These are phyloP conservation scores for Fusarium austroafricanum DNA, from an alignment of 2,329 filamentous ascomycete genomes.

Conservation along the genomic window DNA sequence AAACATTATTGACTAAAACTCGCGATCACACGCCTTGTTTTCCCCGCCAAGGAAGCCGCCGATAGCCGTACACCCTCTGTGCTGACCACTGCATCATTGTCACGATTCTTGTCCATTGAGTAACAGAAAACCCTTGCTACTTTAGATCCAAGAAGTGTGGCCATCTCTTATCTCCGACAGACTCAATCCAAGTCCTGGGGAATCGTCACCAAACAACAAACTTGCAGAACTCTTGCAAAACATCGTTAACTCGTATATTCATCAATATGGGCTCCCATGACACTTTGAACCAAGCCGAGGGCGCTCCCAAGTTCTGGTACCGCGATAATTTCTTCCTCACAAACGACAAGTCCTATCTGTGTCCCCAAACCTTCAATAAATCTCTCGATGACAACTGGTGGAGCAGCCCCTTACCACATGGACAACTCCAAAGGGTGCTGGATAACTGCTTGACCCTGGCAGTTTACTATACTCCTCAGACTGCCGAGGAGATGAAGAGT, in stretches of 20 bases:
- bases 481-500: constrained; percentile 55
- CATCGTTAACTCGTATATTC: constrained; percentile 22
- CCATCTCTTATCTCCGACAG: background rate
- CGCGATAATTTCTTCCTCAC: constrained; percentile 69
- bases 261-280: constrained; percentile 45
- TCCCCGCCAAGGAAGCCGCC: constrained; percentile 37
- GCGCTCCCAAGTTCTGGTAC: constrained; percentile 59
- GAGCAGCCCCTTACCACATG: constrained; percentile 63
- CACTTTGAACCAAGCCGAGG: constrained; percentile 47
- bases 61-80: constrained; percentile 39
- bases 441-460: constrained; percentile 70
- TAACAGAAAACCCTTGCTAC: constrained; percentile 2
- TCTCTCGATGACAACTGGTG: constrained; percentile 71
- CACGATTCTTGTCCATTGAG: constrained; percentile 17
- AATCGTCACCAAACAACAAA: background rate
- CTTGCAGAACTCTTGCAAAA: background rate
- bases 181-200: background rate
- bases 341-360: constrained; percentile 67
- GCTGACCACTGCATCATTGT: constrained; percentile 39
- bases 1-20: constrained; percentile 30
- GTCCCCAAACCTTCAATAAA: constrained; percentile 64
- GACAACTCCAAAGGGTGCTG: constrained; percentile 62
- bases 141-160: constrained; percentile 1
- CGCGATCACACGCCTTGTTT: constrained; percentile 41
- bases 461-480: constrained; percentile 61